These are phyloP conservation scores for Phoma sp. DNA, from an alignment of 2,329 filamentous ascomycete species.

Conservation along the genomic window DNA sequence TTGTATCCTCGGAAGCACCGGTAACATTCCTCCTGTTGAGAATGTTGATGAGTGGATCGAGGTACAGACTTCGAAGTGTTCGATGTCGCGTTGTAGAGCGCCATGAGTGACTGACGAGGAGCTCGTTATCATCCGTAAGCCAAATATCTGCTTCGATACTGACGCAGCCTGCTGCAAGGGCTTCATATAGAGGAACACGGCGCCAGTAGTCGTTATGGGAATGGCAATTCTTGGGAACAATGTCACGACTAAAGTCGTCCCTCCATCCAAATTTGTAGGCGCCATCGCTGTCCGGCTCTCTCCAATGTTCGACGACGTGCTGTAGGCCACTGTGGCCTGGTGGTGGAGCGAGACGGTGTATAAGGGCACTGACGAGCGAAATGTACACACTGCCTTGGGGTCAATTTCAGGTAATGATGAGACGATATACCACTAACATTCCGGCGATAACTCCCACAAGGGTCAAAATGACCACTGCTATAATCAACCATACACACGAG, in stretches of 20 bases:
- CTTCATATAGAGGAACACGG: conserved; percentile 49
- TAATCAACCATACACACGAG: conserved; percentile 14
- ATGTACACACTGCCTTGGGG: conserved; percentile 29
- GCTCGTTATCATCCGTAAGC: conserved; percentile 31
- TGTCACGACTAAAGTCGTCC: conserved; percentile 49
- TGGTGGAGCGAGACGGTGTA: conserved; percentile 32
- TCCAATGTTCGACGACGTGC: conserved; percentile 34
- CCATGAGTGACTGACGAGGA: conserved; percentile 41
- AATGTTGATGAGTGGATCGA: conserved; percentile 52
- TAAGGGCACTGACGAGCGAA: conserved; percentile 28
- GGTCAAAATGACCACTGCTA: conserved; percentile 16
- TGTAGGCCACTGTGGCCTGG: conserved; percentile 31
- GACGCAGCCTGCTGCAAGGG: conserved; percentile 49
- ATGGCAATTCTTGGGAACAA: conserved; percentile 48
- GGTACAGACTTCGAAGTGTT: conserved; percentile 39
- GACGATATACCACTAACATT: conserved; percentile 19
- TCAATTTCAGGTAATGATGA: conserved; percentile 9
- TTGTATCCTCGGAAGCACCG: conserved; percentile 20
- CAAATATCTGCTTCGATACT: conserved; percentile 46
- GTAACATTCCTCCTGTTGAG: conserved; percentile 43
- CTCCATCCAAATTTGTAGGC: conserved; percentile 39
- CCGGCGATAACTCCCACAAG: conserved; percentile 28
- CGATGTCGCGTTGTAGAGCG: conserved; percentile 24
- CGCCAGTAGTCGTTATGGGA: conserved; percentile 57
- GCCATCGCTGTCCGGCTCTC: conserved; percentile 31